These are phyloP conservation scores for Citrus unshiu DNA, from an alignment of 345 rosid genomes.

Conservation along the genomic window DNA sequence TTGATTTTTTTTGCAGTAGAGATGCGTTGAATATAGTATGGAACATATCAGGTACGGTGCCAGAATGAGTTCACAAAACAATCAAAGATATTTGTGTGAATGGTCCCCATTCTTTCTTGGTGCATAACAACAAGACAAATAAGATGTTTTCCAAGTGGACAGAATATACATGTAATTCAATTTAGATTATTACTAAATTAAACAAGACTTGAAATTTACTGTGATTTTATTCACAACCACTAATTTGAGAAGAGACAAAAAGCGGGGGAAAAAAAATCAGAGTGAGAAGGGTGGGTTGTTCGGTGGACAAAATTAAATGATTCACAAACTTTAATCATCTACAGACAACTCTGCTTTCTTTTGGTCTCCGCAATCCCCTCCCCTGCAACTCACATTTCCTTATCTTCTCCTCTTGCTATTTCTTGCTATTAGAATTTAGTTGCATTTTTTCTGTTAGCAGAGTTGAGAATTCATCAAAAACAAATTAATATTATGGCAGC, in stretches of 20 bases:
- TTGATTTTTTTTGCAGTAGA: no score
- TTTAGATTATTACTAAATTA: not conserved
- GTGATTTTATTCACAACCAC: not conserved
- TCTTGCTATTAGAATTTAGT: not conserved
- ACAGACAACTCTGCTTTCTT: conserved; percentile 28
- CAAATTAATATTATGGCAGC: conserved; percentile 64
- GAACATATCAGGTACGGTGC: no score
- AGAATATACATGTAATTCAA: not conserved
- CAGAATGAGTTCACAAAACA: not conserved
- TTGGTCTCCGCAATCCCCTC: conserved; percentile 24
- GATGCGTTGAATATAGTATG: no score
- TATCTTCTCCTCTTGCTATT: conserved; percentile 13
- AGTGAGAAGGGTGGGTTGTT: conserved; percentile 19
- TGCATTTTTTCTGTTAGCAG: not conserved
- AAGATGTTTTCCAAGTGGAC: not conserved
- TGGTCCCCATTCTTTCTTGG: conserved; percentile 4
- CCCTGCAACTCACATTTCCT: conserved; percentile 14
- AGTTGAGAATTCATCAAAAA: not conserved
- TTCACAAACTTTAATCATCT: conserved; percentile 39
- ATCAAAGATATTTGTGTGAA: not conserved
- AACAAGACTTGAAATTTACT: not conserved
- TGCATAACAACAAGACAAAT: not conserved
- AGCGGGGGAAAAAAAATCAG: not conserved
- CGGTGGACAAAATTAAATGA: conserved; percentile 31
- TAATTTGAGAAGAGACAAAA: not conserved